These are phyloP conservation scores for Penicillium sp. DNA, from an alignment of 2,329 filamentous ascomycete genomes.

Conservation along the genomic window DNA sequence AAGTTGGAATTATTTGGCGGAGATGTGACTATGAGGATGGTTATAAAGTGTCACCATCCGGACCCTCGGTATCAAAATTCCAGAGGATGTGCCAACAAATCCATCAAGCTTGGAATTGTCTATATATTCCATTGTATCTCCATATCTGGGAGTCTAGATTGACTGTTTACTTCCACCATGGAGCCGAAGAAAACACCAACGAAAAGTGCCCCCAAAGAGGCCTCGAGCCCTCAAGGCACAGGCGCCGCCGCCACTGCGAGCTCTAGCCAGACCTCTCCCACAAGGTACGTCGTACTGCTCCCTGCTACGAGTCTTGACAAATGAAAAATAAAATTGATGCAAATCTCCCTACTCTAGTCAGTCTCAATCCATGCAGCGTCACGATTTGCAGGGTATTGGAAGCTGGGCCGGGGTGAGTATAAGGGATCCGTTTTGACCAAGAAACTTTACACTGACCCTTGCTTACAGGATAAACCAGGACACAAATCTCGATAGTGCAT, in stretches of 20 bases:
- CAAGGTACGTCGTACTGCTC: background rate
- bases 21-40: background rate
- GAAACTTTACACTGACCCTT: background rate
- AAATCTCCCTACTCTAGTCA: background rate
- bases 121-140: background rate
- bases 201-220: background rate
- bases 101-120: background rate
- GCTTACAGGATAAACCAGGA: background rate
- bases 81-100: background rate
- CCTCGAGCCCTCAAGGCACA: background rate
- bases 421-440: background rate
- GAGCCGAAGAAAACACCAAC: background rate
- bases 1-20: background rate
- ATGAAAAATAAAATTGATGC: background rate
- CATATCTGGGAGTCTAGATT: background rate
- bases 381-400: background rate
- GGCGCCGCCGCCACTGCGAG: background rate
- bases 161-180: background rate
- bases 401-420: background rate
- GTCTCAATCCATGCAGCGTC: background rate
- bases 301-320: background rate
- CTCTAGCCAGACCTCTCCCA: background rate
- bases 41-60: background rate
- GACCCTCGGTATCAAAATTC: background rate
- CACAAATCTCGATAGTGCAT: background rate